phyloP scores from a whole-genome alignment of 148 eudicot genomes.

The Heliamphora exappendiculata region DNA sequence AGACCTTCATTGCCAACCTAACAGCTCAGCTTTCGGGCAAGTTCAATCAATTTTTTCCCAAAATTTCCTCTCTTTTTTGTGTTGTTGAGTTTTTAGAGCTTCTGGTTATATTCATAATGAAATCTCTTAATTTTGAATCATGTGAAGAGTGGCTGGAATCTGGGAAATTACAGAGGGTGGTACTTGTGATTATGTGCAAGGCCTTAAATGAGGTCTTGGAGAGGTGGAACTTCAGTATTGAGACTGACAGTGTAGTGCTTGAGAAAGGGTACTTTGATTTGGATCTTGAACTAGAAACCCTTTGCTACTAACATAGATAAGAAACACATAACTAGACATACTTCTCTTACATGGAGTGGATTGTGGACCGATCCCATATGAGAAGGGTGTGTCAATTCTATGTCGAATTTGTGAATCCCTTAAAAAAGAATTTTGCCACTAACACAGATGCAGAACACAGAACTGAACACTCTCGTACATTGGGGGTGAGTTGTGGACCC shows the following conservation, averaged over 20 bases:
- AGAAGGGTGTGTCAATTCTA: too few species aligned
- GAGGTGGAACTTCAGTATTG: slow-evolving; percentile 97
- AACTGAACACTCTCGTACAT: too few species aligned
- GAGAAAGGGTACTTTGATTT: slow-evolving; percentile 56
- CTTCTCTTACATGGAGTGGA: too few species aligned
- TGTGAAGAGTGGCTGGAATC: slow-evolving; percentile 84
- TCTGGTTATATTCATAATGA: background rate
- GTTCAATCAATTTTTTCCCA: background rate
- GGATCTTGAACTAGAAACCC: background rate
- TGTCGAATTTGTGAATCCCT: too few species aligned
- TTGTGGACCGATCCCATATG: too few species aligned
- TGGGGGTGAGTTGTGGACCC: too few species aligned
- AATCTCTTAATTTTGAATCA: background rate
- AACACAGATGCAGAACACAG: too few species aligned
- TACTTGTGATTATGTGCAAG: slow-evolving; percentile 91
- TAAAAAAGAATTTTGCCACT: too few species aligned
- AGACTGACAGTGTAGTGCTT: slow-evolving; percentile 79
- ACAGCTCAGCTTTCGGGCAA: slow-evolving; percentile 82
- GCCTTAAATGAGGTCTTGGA: slow-evolving; percentile 72
- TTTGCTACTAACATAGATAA: too few species aligned
- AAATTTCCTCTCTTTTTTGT: background rate
- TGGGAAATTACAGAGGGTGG: slow-evolving; percentile 89
- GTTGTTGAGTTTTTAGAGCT: too few species aligned
- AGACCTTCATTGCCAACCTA: slow-evolving; percentile 69
- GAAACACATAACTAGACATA: too few species aligned